Conservation (phyloP, 306 rosid genomes). For the Trifolium pratense region DNA sequence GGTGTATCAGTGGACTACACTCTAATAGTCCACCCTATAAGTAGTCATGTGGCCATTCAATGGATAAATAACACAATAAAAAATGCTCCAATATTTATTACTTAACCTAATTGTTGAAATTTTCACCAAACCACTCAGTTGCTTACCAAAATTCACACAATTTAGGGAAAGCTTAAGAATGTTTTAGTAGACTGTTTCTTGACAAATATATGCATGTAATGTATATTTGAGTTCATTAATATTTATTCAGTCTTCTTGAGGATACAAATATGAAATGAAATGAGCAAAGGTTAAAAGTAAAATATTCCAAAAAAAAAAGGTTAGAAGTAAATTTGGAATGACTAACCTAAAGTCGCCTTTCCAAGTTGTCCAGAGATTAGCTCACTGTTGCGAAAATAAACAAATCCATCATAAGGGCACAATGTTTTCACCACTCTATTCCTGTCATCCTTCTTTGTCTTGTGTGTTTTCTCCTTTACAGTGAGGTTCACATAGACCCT, state of each 20-base stretch:
- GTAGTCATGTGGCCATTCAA: slow-evolving; percentile 1
- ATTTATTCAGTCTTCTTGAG: slow-evolving; percentile 20
- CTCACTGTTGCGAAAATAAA: slow-evolving; percentile 88
- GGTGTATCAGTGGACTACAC: neutral
- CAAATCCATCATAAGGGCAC: slow-evolving; percentile 92
- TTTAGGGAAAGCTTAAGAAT: slow-evolving; percentile 19
- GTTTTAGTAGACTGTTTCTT: neutral
- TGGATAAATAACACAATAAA: slow-evolving; percentile 15
- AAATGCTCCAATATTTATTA: slow-evolving; percentile 5
- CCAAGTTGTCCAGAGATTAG: slow-evolving; percentile 97
- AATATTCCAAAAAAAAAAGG: neutral
- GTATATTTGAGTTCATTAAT: neutral
- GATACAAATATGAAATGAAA: slow-evolving; percentile 15
- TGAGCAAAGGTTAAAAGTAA: slow-evolving; percentile 9
- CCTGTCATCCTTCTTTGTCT: slow-evolving; percentile 53
- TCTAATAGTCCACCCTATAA: neutral
- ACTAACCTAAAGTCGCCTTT: slow-evolving; percentile 90
- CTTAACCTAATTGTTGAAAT: slow-evolving; percentile 2
- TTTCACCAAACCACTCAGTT: neutral
- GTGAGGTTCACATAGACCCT: slow-evolving; percentile 84
- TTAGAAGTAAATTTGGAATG: slow-evolving; percentile 27
- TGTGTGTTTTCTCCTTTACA: slow-evolving; percentile 75
- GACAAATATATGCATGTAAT: slow-evolving; percentile 25
- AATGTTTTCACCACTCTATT: slow-evolving; percentile 69
- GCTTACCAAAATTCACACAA: slow-evolving; percentile 4